phyloP scores from a whole-genome alignment of 208 protist genomes.

The Leishmania major region DNA sequence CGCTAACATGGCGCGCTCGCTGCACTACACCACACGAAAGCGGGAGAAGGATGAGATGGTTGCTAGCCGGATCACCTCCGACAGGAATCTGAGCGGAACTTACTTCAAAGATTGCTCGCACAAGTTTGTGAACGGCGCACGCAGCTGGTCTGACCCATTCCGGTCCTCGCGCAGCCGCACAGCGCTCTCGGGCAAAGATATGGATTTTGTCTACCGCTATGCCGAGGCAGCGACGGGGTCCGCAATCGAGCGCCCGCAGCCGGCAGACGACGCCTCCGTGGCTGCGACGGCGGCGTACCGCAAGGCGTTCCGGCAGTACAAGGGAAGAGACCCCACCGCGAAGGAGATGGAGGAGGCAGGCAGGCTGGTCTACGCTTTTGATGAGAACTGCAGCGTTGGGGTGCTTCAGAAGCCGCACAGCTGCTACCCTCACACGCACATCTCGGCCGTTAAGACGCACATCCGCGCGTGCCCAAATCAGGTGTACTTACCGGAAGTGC shows the following conservation, averaged over 20 bases:
- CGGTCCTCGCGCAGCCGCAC: conserved; percentile 48
- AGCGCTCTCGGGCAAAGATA: conserved; percentile 62
- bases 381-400: conserved; percentile 73
- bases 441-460: conserved; percentile 61
- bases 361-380: conserved; percentile 70
- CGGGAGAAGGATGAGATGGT: conserved; percentile 24
- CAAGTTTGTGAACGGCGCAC: conserved; percentile 19
- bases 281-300: conserved; percentile 71
- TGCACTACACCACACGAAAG: conserved; percentile 34
- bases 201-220: conserved; percentile 87
- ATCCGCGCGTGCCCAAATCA: conserved; percentile 57
- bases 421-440: conserved; percentile 78
- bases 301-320: conserved; percentile 74
- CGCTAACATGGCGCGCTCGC: conserved; percentile 17
- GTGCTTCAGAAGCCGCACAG: conserved; percentile 84
- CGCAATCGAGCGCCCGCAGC: conserved; percentile 39
- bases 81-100: conserved; percentile 8
- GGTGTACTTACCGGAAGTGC: conserved; percentile 60
- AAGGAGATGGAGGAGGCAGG: conserved; percentile 80
- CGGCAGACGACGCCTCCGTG: conserved; percentile 32
- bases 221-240: conserved; percentile 54
- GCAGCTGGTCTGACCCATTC: conserved; percentile 50
- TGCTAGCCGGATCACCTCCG: conserved; percentile 6
- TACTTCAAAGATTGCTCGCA: conserved; percentile 72
- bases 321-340: conserved; percentile 59